These are phyloP conservation scores for Aciculosporium take DNA, from an alignment of 2,329 filamentous ascomycete genomes.

Conservation along the genomic window DNA sequence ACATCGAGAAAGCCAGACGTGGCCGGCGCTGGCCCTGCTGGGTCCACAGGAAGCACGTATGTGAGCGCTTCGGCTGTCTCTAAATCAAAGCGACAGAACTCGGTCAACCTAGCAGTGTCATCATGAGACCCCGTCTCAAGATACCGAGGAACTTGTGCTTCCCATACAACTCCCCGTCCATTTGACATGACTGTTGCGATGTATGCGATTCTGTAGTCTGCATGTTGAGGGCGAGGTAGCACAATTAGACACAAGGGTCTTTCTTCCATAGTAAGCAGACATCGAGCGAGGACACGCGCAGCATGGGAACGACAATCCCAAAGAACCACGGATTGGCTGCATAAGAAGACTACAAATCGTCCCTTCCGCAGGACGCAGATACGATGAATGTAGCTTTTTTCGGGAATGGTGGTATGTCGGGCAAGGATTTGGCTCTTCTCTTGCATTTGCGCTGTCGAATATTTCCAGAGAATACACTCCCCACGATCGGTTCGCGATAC, in stretches of 20 bases:
- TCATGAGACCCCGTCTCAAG: conserved; percentile 14
- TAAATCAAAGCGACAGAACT: conserved; percentile 61
- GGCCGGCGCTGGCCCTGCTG: conserved; percentile 58
- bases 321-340: conserved; percentile 53
- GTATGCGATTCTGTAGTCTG: conserved; percentile 46
- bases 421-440: conserved; percentile 37
- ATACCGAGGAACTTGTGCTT: conserved; percentile 47
- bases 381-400: conserved; percentile 59
- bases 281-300: conserved; percentile 39
- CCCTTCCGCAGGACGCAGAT: conserved; percentile 67
- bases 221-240: conserved; percentile 47
- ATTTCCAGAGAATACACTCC: conserved; percentile 73
- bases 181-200: conserved; percentile 72
- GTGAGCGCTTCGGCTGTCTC: conserved; percentile 43
- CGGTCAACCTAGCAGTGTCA: conserved; percentile 27
- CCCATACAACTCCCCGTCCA: conserved; percentile 70
- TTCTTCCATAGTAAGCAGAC: conserved; percentile 43
- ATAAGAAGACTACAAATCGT: conserved; percentile 67
- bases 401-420: conserved; percentile 53
- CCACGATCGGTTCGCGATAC: conserved; percentile 68
- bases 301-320: conserved; percentile 60
- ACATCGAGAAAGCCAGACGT: conserved; percentile 71
- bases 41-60: conserved; percentile 70
- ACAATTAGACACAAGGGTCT: conserved; percentile 70
- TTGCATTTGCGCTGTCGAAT: conserved; percentile 20